Conservation (phyloP, 1,284 basidiomycete species). For the Sanghuangporus sanghuang region DNA sequence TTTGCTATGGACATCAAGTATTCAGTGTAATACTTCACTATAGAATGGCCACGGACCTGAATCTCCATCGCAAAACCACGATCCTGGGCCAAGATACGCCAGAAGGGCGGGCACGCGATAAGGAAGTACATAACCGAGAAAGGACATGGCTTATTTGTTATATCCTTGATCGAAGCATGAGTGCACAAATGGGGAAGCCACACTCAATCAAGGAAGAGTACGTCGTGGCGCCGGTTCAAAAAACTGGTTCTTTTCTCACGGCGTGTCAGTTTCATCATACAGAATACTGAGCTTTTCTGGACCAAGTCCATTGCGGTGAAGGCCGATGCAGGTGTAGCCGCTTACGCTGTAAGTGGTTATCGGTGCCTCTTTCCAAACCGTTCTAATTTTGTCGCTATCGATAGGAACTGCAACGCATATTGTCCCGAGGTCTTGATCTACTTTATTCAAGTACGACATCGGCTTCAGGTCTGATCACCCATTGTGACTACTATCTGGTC, state of each 20-base stretch:
- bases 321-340: conserved; percentile 59
- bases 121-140: conserved; percentile 90
- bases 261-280: conserved; percentile 71
- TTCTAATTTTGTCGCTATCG: conserved; percentile 2
- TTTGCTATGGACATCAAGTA: conserved; percentile 3
- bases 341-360: conserved; percentile 56
- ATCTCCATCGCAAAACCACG: conserved; percentile 86
- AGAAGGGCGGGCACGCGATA: conserved; percentile 68
- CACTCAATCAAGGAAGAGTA: conserved; percentile 83
- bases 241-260: conserved; percentile 4
- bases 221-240: conserved; percentile 31
- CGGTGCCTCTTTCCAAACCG: conserved; percentile 5
- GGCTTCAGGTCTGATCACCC: conserved; percentile 79
- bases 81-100: conserved; percentile 63
- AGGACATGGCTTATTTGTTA: conserved; percentile 94
- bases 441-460: conserved; percentile 83
- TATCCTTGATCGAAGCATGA: conserved; percentile 83
- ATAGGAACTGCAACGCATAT: conserved; percentile 81
- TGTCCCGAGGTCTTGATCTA: conserved; percentile 86
- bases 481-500: conserved; percentile 82
- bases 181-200: conserved; percentile 92
- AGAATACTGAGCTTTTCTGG: conserved; percentile 74
- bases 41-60: conserved; percentile 94
- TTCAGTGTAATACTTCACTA: not conserved
- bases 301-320: conserved; percentile 55